Evolutionary conservation across 768 basidiomycete genomes (phyloP).

Genomic region (Tulasnella sp.): DNA sequence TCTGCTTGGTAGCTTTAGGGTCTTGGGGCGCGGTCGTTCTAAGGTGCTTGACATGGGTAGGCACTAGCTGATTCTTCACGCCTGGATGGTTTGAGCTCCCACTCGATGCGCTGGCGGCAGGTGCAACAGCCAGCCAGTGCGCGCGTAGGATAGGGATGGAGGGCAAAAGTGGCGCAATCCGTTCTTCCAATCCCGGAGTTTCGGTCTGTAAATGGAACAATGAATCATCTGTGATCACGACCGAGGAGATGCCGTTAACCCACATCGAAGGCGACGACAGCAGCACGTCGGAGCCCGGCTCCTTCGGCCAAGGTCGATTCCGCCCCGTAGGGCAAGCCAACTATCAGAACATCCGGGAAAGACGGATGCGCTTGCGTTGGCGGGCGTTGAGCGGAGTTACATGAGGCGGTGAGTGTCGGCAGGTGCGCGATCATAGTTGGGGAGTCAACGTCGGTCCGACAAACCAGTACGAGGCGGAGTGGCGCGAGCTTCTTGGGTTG

Average conservation of each 20-base stretch:
- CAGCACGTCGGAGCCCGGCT: slow-evolving; percentile 62
- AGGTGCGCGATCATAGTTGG: slow-evolving; percentile 68
- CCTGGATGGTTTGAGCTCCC: neutral
- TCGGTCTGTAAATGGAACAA: slow-evolving; percentile 38
- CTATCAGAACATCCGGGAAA: slow-evolving; percentile 47
- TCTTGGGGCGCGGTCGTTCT: slow-evolving; percentile 75
- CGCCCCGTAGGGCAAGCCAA: slow-evolving; percentile 64
- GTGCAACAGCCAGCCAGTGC: slow-evolving; percentile 53
- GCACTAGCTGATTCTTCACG: slow-evolving; percentile 42
- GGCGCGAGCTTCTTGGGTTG: slow-evolving; percentile 28
- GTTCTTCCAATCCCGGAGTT: slow-evolving; percentile 41
- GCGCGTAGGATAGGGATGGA: slow-evolving; percentile 56
- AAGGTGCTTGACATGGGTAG: slow-evolving; percentile 79
- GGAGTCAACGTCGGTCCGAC: slow-evolving; percentile 71
- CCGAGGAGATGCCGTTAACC: slow-evolving; percentile 33
- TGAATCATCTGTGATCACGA: neutral
- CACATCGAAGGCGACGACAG: slow-evolving; percentile 68
- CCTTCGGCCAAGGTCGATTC: slow-evolving; percentile 57
- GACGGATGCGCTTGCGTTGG: slow-evolving; percentile 35
- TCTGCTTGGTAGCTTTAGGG: slow-evolving; percentile 65
- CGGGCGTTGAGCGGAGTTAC: slow-evolving; percentile 47
- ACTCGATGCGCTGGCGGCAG: slow-evolving; percentile 5
- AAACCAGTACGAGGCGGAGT: slow-evolving; percentile 54
- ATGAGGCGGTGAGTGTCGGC: slow-evolving; percentile 71
- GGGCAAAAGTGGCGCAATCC: slow-evolving; percentile 33